Evolutionary conservation across 2,329 filamentous ascomycete species (phyloP).

Genomic region (Fusarium nisikadoi): DNA sequence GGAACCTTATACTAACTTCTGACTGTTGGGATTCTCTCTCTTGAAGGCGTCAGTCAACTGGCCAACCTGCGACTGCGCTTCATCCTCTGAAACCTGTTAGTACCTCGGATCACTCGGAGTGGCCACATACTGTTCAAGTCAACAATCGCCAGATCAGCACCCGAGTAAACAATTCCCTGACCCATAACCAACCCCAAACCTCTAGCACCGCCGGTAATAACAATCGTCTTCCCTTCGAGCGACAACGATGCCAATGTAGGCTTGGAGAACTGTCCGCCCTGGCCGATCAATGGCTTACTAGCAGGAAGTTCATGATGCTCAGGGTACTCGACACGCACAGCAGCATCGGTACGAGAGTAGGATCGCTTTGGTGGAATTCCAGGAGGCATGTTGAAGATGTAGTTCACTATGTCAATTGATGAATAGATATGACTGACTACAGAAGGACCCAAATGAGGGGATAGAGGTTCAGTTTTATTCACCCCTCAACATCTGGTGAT

Average conservation of each 20-base stretch:
- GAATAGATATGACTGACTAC: background rate
- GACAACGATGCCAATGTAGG: conserved; percentile 87
- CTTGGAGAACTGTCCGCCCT: conserved; percentile 83
- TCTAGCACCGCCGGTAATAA: conserved; percentile 90
- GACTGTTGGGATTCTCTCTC: conserved; percentile 79
- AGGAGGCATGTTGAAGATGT: conserved; percentile 13
- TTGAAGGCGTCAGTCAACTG: conserved; percentile 79
- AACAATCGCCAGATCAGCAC: conserved; percentile 89
- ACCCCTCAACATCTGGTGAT: conserved; percentile 1
- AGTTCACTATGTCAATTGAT: background rate
- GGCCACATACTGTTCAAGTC: conserved; percentile 82
- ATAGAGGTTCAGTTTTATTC: background rate
- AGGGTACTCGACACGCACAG: conserved; percentile 81
- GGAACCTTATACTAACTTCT: conserved; percentile 59
- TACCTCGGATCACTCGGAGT: background rate
- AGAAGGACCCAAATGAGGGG: background rate
- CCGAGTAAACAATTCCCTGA: conserved; percentile 87
- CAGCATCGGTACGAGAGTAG: conserved; percentile 83
- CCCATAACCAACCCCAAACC: conserved; percentile 93
- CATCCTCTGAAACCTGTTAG: conserved; percentile 69
- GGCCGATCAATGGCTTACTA: conserved; percentile 75
- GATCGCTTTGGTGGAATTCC: conserved; percentile 31
- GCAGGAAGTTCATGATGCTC: conserved; percentile 76
- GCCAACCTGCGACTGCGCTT: conserved; percentile 80
- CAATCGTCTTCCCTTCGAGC: conserved; percentile 80